Evolutionary conservation across 768 basidiomycete genomes (phyloP).

Genomic region (Mycena filopes): DNA sequence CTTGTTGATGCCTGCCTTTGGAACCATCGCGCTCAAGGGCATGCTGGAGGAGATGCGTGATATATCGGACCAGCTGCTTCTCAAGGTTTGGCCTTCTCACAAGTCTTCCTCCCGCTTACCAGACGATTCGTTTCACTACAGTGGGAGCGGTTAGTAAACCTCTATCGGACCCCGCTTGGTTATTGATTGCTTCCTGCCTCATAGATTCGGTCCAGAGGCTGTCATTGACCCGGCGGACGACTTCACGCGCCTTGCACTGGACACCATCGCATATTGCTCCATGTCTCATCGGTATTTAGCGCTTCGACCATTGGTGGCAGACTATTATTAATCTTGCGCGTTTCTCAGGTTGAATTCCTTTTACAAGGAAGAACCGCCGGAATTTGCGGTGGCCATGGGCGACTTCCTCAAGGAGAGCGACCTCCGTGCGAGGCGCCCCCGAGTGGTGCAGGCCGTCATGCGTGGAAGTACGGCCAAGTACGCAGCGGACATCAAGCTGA

Average conservation of each 20-base stretch:
- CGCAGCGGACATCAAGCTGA: constrained; percentile 50
- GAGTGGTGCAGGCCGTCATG: constrained; percentile 49
- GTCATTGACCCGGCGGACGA: constrained; percentile 56
- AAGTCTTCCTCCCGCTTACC: background rate
- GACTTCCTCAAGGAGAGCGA: constrained; percentile 53
- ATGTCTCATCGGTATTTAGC: constrained; percentile 55
- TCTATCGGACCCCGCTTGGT: constrained; percentile 33
- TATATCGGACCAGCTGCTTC: constrained; percentile 53
- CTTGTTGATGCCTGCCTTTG: constrained; percentile 48
- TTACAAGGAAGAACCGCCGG: constrained; percentile 51
- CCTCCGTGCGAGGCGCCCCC: constrained; percentile 45
- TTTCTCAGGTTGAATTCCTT: constrained; percentile 63
- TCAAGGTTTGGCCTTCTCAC: too few species aligned
- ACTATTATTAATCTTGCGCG: too few species aligned
- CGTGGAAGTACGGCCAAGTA: constrained; percentile 48
- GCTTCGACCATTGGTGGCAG: too few species aligned
- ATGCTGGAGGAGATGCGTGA: constrained; percentile 64
- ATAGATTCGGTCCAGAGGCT: constrained; percentile 56
- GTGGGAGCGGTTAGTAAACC: constrained; percentile 49
- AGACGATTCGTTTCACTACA: background rate
- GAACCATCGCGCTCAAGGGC: constrained; percentile 51
- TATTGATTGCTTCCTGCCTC: background rate
- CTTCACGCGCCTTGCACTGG: constrained; percentile 58
- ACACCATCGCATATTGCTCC: constrained; percentile 56
- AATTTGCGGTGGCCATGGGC: constrained; percentile 52